Base-by-base conservation (phyloP, 192 early-diverging fungal species). In the Dispira parvispora region DNA sequence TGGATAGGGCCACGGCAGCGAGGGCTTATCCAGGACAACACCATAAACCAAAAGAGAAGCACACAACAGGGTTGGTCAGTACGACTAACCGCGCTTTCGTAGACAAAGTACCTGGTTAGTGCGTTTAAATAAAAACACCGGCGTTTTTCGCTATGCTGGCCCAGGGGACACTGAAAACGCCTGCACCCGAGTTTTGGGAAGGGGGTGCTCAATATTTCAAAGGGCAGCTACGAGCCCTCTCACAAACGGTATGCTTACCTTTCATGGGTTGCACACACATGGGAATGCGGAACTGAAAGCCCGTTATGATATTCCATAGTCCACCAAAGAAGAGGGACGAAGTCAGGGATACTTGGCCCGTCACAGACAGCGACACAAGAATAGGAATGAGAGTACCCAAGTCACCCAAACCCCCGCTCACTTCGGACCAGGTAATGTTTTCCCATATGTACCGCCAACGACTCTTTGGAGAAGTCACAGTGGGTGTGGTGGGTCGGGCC, bases 231-330 rank as follows among this genome's bases (percentile, higher is more conserved):
- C n/a, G 6, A 38, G 32, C 32, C 32, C 6, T 6, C 32, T 6
- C 32, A 38, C 6, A 38, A 38, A 38, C 32, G 1, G 32, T 8
- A 2, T 8, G 52, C 76, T 67, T 76, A 82, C 82, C 82, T 74
- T 90, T 94, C 91, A 91, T 94, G 46, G 91, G 91, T 69, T 94
- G 91, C 26, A 94, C 91, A 68, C 88, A 88, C 75, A 94, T 88
- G 27, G 90, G 90, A 32, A 90, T 80, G 53, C 83, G 80, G 65
- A 85, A 92, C 45, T 81, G 67, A 12, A 88, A 62, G 20, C 89
- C 92, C 0, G 85, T 83, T 46, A 84, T 27, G 50, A 94, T 91
- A 62, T 92, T 92, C 86, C 84, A 94, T 26, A 90, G 66, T 20
- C 92, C 92, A 61, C 89, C 89, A 76, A 91, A 89, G 68, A 89